Base-by-base conservation (phyloP, 441 rosid genomes). In the Iberis amara region DNA sequence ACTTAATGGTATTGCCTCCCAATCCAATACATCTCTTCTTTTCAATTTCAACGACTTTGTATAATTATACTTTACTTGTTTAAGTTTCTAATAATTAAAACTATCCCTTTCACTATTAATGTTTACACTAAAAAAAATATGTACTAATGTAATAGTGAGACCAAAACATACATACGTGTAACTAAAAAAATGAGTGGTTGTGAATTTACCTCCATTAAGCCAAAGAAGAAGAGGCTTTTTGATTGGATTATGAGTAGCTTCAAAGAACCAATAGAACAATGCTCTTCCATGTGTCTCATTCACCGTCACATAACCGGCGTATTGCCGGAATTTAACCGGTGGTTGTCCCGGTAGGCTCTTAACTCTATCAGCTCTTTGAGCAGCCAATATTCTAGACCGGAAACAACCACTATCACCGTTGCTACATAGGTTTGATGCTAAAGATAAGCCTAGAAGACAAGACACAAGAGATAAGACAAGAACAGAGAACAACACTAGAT, bases 261-360 rank as follows among this genome's bases (percentile, higher is more conserved):
- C 87, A 33, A 86, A 81, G 59, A 86, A 86, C 92, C 96, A 86
- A 75, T 86, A 86, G 52, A 83, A 86, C 68, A 86, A 73, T 36
- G 89, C 87, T 72, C 85, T 71, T 45, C 91, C 91, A 53, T 79
- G 91, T 26, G 71, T 65, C 56, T 72, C 57, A 44, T 79, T 83
- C 23, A 83, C 91, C 0, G 85, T 80, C 37, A 86, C 81, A 49
- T 86, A 86, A 7, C 95, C 95, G 2, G 95, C 79, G 43, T 81
- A 83, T 14, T 86, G 95, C 72, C 64, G 70, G 73, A 83, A 86
- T 11, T 51, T 69, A 47, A 79, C 85, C 31, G 56, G 55, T 0
- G 90, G 90, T 50, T 79, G 95, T 3, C 91, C 95, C 0, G 88
- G 95, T 28, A 82, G 82, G 2, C 44, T 55, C 3, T 4, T 39